Base-by-base conservation (phyloP, 768 basidiomycete genomes). In the Roridomyces roridus region DNA sequence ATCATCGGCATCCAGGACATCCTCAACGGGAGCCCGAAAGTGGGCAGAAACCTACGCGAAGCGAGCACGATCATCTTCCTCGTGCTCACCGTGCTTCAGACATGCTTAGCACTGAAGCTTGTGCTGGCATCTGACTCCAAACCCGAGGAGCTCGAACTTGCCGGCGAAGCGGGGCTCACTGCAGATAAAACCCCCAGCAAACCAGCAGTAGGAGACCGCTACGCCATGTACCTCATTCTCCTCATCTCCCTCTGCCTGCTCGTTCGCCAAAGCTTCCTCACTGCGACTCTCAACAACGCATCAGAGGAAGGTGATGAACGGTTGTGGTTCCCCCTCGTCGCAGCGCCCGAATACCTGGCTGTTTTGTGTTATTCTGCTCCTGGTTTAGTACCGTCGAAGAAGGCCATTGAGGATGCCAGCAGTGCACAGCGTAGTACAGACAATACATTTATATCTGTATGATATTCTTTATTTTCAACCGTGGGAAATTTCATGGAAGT, bases 271-370 rank as follows among this genome's bases (percentile, higher is more conserved):
- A 55, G 57, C 2, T 81, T 75, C 59, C 45, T 68, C 20, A 68
- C 67, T 0, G 77, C 67, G 9, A 78, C 77, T 0, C 45, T 77
- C 2, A 60, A 51, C 21, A 60, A 76, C 29, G 29, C 55, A 5
- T 18, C 36, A 1, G 70, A 62, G 36, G 65, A 70, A 48, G 64
- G 68, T 21, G 63, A 72, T 18, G 80, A 81, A 50, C 65, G 60
- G 21, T 60, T 71, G 5, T 80, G 78, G 78, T 80, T 80, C 51
- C 77, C 79, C 1, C 59, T 81, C 2, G 60, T 74, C 5, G 76
- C 74, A 1, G 46, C 76, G 5, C 72, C 78, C 1, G 80, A 80
- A 58, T 49, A 77, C 23, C 53, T 79, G 14, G 73, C 73, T 1
- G 74, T 80, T 3, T 15, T 66, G 0, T 57, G 49, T 17, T 57